These are phyloP conservation scores for Nosema muscidifuracis DNA, from an alignment of 371 early-diverging fungal species.

Conservation along the genomic window DNA sequence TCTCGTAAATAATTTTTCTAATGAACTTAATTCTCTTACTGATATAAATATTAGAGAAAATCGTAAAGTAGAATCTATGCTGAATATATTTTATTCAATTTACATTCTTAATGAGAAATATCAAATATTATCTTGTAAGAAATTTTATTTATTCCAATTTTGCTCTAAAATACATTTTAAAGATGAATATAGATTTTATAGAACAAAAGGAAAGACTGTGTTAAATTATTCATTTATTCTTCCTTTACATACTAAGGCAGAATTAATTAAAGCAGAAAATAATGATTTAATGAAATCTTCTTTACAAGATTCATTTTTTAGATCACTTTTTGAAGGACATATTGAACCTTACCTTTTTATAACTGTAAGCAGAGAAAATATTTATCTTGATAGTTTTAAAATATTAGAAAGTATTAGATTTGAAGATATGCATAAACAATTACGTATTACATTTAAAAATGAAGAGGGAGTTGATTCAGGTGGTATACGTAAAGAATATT, in stretches of 20 bases:
- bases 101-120: constrained; percentile 53
- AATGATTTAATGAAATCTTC: constrained; percentile 58
- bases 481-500: constrained; percentile 69
- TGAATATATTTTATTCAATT: constrained; percentile 51
- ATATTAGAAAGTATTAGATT: constrained; percentile 42
- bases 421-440: constrained; percentile 58
- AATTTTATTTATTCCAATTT: constrained; percentile 54
- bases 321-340: constrained; percentile 62
- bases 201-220: constrained; percentile 44
- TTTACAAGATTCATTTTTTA: constrained; percentile 63
- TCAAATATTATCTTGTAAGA: constrained; percentile 36
- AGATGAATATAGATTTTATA: constrained; percentile 54
- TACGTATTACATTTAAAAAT: constrained; percentile 64
- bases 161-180: constrained; percentile 56
- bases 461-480: constrained; percentile 76
- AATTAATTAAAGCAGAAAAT: constrained; percentile 60
- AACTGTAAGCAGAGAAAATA: constrained; percentile 47
- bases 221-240: constrained; percentile 58
- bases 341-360: constrained; percentile 60
- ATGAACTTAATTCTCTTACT: constrained; percentile 35
- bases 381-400: constrained; percentile 57
- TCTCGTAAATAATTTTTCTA: constrained; percentile 35
- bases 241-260: constrained; percentile 60
- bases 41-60: constrained; percentile 45
- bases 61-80: constrained; percentile 34